A percentile compares a stretch with the other conserved stretches of the same genome.
These are phyloP conservation scores for Volutella citrinella DNA, from an alignment of 2,329 filamentous ascomycete genomes.

Conservation along the genomic window DNA sequence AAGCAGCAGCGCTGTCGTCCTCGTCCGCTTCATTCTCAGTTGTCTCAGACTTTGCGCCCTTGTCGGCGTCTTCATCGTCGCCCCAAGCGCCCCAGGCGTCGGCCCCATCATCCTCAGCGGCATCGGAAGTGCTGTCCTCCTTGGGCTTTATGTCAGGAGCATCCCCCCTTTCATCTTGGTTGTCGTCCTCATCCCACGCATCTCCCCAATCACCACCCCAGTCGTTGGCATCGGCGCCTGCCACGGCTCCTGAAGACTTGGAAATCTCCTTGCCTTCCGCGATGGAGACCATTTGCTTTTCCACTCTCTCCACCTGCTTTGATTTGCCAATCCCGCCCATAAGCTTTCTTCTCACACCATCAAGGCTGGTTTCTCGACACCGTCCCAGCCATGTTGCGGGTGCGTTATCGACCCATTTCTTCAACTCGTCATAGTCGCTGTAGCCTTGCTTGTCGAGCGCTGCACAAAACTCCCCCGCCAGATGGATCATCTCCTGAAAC, in stretches of 20 bases:
- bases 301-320: slow-evolving; percentile 75
- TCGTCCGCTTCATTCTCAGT: slow-evolving; percentile 32
- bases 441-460: slow-evolving; percentile 62
- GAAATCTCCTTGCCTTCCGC: slow-evolving; percentile 64
- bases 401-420: slow-evolving; percentile 77
- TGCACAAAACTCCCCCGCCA: slow-evolving; percentile 62
- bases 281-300: slow-evolving; percentile 74
- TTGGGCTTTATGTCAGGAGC: slow-evolving; percentile 19
- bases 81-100: slow-evolving; percentile 88
- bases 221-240: slow-evolving; percentile 50
- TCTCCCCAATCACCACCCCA: slow-evolving; percentile 78
- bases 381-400: slow-evolving; percentile 83
- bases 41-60: slow-evolving; percentile 9
- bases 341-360: slow-evolving; percentile 68
- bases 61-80: slow-evolving; percentile 47
- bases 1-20: slow-evolving; percentile 62
- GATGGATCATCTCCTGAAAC: slow-evolving; percentile 69
- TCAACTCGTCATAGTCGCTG: slow-evolving; percentile 59
- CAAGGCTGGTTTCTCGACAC: slow-evolving; percentile 75
- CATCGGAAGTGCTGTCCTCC: slow-evolving; percentile 15
- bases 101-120: slow-evolving; percentile 41
- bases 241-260: slow-evolving; percentile 46
- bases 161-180: slow-evolving; percentile 44
- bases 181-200: slow-evolving; percentile 75
- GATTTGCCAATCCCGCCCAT: slow-evolving; percentile 63